These are phyloP conservation scores for Fusarium algeriense DNA, from an alignment of 2,329 filamentous ascomycete genomes.

Conservation along the genomic window DNA sequence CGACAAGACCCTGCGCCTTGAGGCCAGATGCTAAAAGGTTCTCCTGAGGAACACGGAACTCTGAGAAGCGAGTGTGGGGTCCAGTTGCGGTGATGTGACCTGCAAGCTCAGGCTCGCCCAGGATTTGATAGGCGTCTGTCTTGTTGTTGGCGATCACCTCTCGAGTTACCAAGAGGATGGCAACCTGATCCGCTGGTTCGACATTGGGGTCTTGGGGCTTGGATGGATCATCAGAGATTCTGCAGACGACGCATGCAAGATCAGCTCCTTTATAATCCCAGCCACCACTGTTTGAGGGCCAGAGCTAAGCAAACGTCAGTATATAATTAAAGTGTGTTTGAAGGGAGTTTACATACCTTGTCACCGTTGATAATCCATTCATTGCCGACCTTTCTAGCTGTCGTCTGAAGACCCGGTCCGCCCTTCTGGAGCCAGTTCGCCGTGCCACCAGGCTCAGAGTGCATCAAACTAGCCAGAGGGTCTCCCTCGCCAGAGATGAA, in stretches of 20 bases:
- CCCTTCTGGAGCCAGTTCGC: conserved; percentile 16
- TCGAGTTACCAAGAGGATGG: background rate
- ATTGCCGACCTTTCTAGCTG: background rate
- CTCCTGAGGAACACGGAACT: conserved; percentile 9
- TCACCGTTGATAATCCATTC: conserved; percentile 13
- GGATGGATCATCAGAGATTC: conserved; percentile 3
- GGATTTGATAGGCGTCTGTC: background rate
- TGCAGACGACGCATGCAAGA: conserved; percentile 4
- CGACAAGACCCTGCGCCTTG: background rate
- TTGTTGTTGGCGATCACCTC: background rate
- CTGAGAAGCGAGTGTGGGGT: conserved; percentile 8
- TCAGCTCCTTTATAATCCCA: conserved; percentile 17
- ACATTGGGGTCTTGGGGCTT: conserved; percentile 6
- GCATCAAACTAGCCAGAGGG: background rate
- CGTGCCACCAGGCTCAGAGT: conserved; percentile 6
- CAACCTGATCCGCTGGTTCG: background rate
- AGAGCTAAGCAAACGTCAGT: background rate
- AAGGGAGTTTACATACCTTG: background rate
- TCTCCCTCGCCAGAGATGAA: background rate
- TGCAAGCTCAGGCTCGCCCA: conserved; percentile 9
- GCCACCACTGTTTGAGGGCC: conserved; percentile 9
- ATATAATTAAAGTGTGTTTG: too few species aligned
- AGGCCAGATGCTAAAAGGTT: background rate
- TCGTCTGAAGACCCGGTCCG: background rate
- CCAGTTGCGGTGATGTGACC: conserved; percentile 4